Conservation (phyloP, 139 green algal genomes). For the Desmodesmus armatus region DNA sequence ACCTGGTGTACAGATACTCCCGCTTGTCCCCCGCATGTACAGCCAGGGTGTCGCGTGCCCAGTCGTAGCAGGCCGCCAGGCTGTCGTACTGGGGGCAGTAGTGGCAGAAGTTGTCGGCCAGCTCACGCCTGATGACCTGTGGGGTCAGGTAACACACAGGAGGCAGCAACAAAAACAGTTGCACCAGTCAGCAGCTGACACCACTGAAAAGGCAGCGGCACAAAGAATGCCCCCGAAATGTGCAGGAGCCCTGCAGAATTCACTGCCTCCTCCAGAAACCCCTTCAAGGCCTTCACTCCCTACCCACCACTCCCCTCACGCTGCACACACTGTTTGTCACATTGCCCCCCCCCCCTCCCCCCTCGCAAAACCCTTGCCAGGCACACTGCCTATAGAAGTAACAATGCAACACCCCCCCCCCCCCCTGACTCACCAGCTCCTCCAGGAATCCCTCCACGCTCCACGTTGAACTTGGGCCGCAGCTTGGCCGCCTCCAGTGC, state of each 20-base stretch:
- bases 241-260: too few relatives aligned
- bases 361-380: too few relatives aligned
- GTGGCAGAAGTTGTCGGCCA: conserved; percentile 96
- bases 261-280: too few relatives aligned
- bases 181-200: too few relatives aligned
- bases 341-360: too few relatives aligned
- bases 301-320: too few relatives aligned
- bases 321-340: too few relatives aligned
- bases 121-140: conserved; percentile 86
- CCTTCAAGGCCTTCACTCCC: too few relatives aligned
- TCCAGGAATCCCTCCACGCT: conserved; percentile 93
- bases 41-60: conserved; percentile 84
- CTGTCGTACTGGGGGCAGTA: conserved; percentile 83
- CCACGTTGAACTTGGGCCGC: conserved; percentile 55
- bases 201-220: too few relatives aligned
- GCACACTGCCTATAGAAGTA: too few relatives aligned
- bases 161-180: conserved; percentile 19
- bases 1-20: conserved; percentile 81
- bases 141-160: neutral
- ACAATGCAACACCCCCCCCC: too few relatives aligned
- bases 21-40: conserved; percentile 83
- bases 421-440: conserved; percentile 85
- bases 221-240: too few relatives aligned
- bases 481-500: conserved; percentile 89
- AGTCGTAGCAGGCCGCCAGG: conserved; percentile 79